phyloP scores from a whole-genome alignment of 1,139 yeast genomes.

The Yamadazyma dushanensis region DNA sequence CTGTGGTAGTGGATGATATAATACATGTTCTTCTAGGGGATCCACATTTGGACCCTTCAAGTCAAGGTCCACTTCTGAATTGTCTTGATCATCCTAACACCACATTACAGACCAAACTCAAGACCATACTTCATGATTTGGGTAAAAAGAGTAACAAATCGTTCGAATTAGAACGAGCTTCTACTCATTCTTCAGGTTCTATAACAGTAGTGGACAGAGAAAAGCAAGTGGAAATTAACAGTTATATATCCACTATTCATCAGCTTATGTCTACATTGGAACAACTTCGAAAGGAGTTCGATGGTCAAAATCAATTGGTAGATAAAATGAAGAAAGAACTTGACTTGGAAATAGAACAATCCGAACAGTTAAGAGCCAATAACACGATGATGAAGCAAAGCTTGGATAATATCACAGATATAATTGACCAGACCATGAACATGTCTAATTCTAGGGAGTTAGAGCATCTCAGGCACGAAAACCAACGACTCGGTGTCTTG shows the following conservation, averaged over 20 bases:
- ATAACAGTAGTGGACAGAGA: constrained; percentile 15
- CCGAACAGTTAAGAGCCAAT: constrained; percentile 22
- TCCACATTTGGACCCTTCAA: constrained; percentile 18
- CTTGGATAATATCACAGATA: constrained; percentile 11
- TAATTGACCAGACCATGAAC: constrained; percentile 10
- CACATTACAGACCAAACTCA: constrained; percentile 27
- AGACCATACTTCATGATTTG: constrained; percentile 26
- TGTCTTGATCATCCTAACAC: constrained; percentile 18
- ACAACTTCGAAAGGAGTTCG: constrained; percentile 24
- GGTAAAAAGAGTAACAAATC: constrained; percentile 9
- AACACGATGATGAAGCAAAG: constrained; percentile 13
- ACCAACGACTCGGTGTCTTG: constrained; percentile 15
- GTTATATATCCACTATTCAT: constrained; percentile 20
- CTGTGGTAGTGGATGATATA: constrained; percentile 23
- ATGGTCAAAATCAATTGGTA: constrained; percentile 23
- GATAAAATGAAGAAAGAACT: constrained; percentile 24
- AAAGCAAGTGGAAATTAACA: constrained; percentile 16
- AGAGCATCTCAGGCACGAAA: constrained; percentile 21
- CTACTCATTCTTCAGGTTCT: constrained; percentile 18
- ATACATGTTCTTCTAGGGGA: constrained; percentile 23
- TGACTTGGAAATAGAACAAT: constrained; percentile 23
- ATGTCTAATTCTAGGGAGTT: constrained; percentile 13
- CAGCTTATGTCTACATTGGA: constrained; percentile 20
- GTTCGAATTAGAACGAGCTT: constrained; percentile 10
- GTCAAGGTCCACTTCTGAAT: constrained; percentile 20